Evolutionary conservation across 2,329 filamentous ascomycete genomes (phyloP).

Genomic region (Aureobasidium sp.): DNA sequence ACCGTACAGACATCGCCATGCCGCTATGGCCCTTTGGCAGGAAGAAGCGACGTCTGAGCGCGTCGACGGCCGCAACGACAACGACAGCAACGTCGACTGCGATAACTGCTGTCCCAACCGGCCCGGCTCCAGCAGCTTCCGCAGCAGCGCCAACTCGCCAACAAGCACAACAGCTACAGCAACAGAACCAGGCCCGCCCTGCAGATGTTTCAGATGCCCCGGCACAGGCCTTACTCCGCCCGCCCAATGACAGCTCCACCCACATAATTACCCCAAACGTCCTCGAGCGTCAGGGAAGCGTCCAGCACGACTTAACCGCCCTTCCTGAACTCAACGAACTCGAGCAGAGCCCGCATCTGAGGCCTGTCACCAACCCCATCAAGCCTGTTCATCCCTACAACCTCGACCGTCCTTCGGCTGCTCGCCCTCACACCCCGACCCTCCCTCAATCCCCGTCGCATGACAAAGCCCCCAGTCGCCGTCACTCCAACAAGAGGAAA

Average conservation of each 20-base stretch:
- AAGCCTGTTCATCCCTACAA: constrained; percentile 35
- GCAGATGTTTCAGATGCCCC: constrained; percentile 7
- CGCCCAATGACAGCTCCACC: neutral
- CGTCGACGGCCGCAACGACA: neutral
- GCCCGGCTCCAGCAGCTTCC: neutral
- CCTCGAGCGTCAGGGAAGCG: constrained; percentile 21
- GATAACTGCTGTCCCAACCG: neutral
- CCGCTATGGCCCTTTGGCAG: constrained; percentile 66
- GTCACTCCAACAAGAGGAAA: constrained; percentile 65
- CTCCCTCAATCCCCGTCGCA: neutral
- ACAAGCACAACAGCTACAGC: neutral
- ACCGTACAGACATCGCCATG: constrained; percentile 47
- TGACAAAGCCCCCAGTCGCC: constrained; percentile 45
- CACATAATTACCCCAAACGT: neutral
- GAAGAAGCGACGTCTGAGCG: constrained; percentile 49
- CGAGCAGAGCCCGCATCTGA: constrained; percentile 39
- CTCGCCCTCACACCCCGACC: neutral
- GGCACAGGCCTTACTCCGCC: neutral
- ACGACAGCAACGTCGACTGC: neutral
- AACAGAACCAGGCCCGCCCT: neutral
- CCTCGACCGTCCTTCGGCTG: constrained; percentile 20
- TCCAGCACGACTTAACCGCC: constrained; percentile 34
- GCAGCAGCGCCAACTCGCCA: neutral
- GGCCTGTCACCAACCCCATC: constrained; percentile 24
- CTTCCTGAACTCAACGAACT: constrained; percentile 33